Evolutionary conservation across 2,329 filamentous ascomycete genomes (phyloP), one percentile per base, ranked within the genome.

Genomic region (Beauveria asiatica): DNA sequence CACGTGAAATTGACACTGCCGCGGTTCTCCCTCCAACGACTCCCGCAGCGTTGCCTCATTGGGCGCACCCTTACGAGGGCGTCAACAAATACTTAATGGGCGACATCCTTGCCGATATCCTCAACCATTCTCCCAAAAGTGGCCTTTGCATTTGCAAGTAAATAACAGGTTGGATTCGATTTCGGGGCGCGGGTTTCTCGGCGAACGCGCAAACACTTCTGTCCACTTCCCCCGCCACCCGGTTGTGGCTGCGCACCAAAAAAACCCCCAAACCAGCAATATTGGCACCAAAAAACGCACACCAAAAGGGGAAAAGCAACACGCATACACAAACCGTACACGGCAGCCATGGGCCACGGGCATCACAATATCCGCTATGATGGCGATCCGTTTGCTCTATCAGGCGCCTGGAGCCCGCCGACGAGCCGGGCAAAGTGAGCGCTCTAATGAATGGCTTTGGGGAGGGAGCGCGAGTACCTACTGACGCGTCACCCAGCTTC

Each of bases 341-440:
- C 7, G 7, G 17, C 25, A 11, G 23, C 21, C n/a, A 72, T 72
- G 67, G 66, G 67, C 5, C 73, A 75, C 57, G 54, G 54, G 3
- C 54, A 57, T 49, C 73, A 75, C 49, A 75, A 74, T 21, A 67
- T 70, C 42, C 70, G 68, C 58, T 75, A 73, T 46, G 67, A 68
- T 5, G 70, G 70, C 60, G 73, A 75, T 62, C 63, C 67, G 46
- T 64, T 70, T 55, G 68, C 73, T 23, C 54, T 70, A 48, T 64
- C 65, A 41, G 74, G 74, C 46, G 68, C 64, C 39, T 76, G 74
- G 74, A 72, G 74, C 57, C 70, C 72, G n/a, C 70, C 73, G 16
- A 75, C 70, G 23, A 76, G 74, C 63, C 68, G 65, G 19, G 74
- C 73, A 62, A 76, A 76, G 74, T 76, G 58, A 46, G 39, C 44